phyloP scores from a whole-genome alignment of 345 rosid genomes.

The Ricinus communis region DNA sequence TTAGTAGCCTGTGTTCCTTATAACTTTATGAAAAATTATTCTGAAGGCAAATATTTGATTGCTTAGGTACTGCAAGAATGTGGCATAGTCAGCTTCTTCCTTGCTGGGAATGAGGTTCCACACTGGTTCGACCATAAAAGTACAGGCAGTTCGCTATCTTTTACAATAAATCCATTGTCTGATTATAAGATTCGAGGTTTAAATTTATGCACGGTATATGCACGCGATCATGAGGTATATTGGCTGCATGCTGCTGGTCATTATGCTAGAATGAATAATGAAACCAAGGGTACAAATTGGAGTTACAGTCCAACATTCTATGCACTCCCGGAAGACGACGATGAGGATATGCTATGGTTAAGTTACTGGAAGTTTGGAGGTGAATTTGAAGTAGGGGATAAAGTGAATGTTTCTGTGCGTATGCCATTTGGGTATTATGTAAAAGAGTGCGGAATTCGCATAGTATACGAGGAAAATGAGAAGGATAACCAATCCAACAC shows the following conservation, averaged over 20 bases:
- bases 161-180: background rate
- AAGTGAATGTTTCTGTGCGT: conserved; percentile 10
- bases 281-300: conserved; percentile 12
- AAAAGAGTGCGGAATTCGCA: conserved; percentile 8
- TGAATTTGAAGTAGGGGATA: conserved; percentile 5
- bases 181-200: background rate
- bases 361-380: conserved; percentile 16
- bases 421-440: conserved; percentile 10
- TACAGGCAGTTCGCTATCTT: background rate
- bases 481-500: background rate
- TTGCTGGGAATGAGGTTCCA: conserved; percentile 4
- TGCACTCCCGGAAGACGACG: conserved; percentile 11
- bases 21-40: background rate
- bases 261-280: conserved; percentile 5
- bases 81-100: conserved; percentile 13
- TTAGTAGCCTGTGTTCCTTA: background rate
- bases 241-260: conserved; percentile 10
- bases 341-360: conserved; percentile 18
- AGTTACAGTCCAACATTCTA: conserved; percentile 16
- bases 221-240: background rate
- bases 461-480: background rate
- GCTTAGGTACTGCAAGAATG: conserved; percentile 23
- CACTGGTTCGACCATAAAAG: background rate
- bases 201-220: conserved; percentile 2
- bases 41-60: background rate